Evolutionary conservation across 1,284 basidiomycete species (phyloP), one percentile per base, ranked within the genome.

Genomic region (Takashimella tepidaria): DNA sequence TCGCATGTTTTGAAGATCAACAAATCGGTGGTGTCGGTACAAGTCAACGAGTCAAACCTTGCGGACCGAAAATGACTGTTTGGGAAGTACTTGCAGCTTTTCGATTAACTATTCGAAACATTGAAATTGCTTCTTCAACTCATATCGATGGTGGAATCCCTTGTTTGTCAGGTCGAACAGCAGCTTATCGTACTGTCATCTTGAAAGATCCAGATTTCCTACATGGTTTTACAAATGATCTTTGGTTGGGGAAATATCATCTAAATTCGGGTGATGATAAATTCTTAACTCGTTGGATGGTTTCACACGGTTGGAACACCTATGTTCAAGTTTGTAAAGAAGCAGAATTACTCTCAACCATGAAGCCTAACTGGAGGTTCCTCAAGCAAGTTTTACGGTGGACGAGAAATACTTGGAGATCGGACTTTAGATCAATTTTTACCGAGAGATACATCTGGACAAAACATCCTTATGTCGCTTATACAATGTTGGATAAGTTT

Each of bases 341-440:
- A 76, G 89, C 89, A 13, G 90, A 92, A 76, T 79, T 93, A 41
- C 78, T 92, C 50, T 88, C 85, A 74, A 93, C 90, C 49, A 95
- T 92, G 90, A 95, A 95, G 75, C 90, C 90, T 41, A 89, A 93
- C 76, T 93, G 89, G 90, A 81, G 89, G 49, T 93, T 93, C 79
- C 77, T 93, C 71, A 91, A 92, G 76, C 91, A 93, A 73, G 90
- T 93, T 16, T 76, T 95, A 53, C 79, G 91, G 55, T 93, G 90
- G 91, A 95, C 90, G 13, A 78, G 90, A 60, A 93, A 93, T 77
- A 93, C 91, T 1, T 93, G 91, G 90, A 79, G 90, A 49, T 89
- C 87, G 1, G 91, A 93, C 78, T 70, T 93, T 62, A 80, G 91
- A 49, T 88, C 86, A 59, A 78, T 93, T 56, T 93, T 93, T 73